Evolutionary conservation across 23 red algal genomes (phyloP).

Genomic region (Gracilaria gracilis): DNA sequence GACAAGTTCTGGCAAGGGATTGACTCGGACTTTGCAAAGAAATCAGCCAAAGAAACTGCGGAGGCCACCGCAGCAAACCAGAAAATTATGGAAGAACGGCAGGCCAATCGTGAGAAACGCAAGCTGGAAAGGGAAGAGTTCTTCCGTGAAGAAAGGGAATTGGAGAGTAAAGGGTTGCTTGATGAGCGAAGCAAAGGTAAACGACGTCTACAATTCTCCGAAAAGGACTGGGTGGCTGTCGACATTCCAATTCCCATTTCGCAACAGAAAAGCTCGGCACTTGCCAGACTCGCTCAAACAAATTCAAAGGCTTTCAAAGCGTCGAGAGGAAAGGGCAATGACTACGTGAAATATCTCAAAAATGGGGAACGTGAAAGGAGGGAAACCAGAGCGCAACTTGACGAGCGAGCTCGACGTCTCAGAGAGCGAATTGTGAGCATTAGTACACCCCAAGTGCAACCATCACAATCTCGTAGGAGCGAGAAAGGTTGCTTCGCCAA

Average conservation of each 20-base stretch:
- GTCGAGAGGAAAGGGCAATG: neutral
- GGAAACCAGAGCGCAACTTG: neutral
- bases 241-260: conserved; percentile 1
- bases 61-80: neutral
- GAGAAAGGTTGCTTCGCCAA: too few species aligned
- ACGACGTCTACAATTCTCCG: neutral
- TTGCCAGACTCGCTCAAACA: neutral
- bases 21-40: conserved; percentile 13
- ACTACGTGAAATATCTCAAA: neutral
- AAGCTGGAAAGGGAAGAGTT: neutral
- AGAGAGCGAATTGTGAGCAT: neutral
- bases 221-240: conserved; percentile 15
- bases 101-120: neutral
- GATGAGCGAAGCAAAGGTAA: neutral
- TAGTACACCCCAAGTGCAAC: too few species aligned
- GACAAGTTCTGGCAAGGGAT: conserved; percentile 16
- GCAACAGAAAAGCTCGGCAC: neutral
- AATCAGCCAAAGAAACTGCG: conserved; percentile 23
- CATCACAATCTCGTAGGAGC: too few species aligned
- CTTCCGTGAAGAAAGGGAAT: neutral
- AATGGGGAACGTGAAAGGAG: neutral
- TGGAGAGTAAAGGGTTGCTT: neutral
- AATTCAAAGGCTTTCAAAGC: neutral
- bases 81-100: conserved; percentile 7
- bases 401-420: neutral